These are phyloP conservation scores for Backusella macrospora DNA, from an alignment of 192 early-diverging fungal genomes.

Conservation along the genomic window DNA sequence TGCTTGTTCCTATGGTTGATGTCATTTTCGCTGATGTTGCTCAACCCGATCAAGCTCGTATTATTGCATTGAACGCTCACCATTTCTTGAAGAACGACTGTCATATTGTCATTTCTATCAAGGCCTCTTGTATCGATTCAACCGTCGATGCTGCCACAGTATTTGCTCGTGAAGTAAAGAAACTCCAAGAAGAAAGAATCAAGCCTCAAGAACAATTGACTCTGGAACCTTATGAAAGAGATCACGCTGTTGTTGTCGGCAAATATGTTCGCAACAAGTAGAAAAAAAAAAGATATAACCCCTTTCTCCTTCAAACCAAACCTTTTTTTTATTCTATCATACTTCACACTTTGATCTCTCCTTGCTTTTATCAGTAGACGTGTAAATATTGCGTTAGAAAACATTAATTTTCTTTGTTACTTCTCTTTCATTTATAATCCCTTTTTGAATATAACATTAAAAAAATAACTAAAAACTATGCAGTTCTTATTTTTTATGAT, in stretches of 20 bases:
- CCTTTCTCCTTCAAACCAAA: neutral
- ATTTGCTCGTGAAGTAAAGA: slow-evolving; percentile 97
- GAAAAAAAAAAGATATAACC: slow-evolving; percentile 17
- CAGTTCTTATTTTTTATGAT: no score
- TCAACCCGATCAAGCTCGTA: slow-evolving; percentile 99
- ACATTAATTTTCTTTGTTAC: neutral
- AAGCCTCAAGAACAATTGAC: slow-evolving; percentile 97
- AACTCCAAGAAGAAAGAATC: slow-evolving; percentile 85
- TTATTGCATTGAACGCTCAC: slow-evolving; percentile 95
- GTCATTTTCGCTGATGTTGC: slow-evolving; percentile 99
- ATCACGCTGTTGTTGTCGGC: slow-evolving; percentile 97
- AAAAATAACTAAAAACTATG: neutral
- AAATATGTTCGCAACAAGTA: slow-evolving; percentile 72
- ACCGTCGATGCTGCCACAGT: slow-evolving; percentile 95
- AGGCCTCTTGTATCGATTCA: slow-evolving; percentile 99
- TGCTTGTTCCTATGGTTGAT: slow-evolving; percentile 98
- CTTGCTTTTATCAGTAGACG: slow-evolving; percentile 17
- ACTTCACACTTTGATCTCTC: neutral
- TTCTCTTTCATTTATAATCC: neutral
- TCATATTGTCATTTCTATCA: slow-evolving; percentile 99
- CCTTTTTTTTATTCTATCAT: slow-evolving; percentile 16
- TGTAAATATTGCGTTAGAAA: slow-evolving; percentile 10
- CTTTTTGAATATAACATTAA: neutral
- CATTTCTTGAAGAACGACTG: slow-evolving; percentile 97
- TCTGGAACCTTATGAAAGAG: slow-evolving; percentile 97